These are phyloP conservation scores for Naganishia vaughanmartiniae DNA, from an alignment of 768 basidiomycete species.

Conservation along the genomic window DNA sequence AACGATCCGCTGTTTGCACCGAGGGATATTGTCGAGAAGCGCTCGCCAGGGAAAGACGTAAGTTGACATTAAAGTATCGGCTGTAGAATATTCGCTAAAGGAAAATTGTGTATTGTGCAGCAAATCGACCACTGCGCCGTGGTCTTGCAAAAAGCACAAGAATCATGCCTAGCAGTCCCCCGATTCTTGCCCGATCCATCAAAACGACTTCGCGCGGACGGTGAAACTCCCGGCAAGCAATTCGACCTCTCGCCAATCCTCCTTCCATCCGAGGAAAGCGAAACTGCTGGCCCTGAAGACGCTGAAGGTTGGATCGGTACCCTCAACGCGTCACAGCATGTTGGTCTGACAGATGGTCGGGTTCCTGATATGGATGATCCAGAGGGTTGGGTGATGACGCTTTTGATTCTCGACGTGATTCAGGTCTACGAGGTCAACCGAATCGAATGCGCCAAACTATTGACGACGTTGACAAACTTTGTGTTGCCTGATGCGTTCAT, in stretches of 20 bases:
- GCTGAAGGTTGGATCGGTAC: slow-evolving; percentile 47
- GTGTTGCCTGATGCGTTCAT: slow-evolving; percentile 78
- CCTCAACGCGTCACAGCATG: slow-evolving; percentile 23
- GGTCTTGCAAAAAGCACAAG: slow-evolving; percentile 10
- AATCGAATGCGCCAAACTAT: slow-evolving; percentile 83
- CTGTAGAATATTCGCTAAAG: neutral
- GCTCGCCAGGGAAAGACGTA: slow-evolving; percentile 7
- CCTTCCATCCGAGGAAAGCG: neutral
- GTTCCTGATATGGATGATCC: slow-evolving; percentile 67
- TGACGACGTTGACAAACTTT: slow-evolving; percentile 85
- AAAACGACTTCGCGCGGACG: slow-evolving; percentile 26
- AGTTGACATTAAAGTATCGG: neutral
- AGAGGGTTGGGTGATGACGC: slow-evolving; percentile 74
- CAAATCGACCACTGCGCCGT: slow-evolving; percentile 18
- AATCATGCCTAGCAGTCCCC: slow-evolving; percentile 1
- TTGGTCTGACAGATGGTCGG: slow-evolving; percentile 57
- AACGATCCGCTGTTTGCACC: slow-evolving; percentile 6
- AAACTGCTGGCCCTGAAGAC: slow-evolving; percentile 30
- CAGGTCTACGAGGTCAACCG: slow-evolving; percentile 93
- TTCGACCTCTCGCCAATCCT: slow-evolving; percentile 15
- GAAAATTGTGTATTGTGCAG: neutral
- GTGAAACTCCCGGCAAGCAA: slow-evolving; percentile 7
- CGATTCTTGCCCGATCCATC: slow-evolving; percentile 30
- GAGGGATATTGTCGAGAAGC: slow-evolving; percentile 18
- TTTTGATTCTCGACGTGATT: slow-evolving; percentile 70